Percentiles rank a stretch among this genome's conserved stretches.
Conservation (phyloP, 768 basidiomycete genomes). For the Baorangia bicolor region DNA sequence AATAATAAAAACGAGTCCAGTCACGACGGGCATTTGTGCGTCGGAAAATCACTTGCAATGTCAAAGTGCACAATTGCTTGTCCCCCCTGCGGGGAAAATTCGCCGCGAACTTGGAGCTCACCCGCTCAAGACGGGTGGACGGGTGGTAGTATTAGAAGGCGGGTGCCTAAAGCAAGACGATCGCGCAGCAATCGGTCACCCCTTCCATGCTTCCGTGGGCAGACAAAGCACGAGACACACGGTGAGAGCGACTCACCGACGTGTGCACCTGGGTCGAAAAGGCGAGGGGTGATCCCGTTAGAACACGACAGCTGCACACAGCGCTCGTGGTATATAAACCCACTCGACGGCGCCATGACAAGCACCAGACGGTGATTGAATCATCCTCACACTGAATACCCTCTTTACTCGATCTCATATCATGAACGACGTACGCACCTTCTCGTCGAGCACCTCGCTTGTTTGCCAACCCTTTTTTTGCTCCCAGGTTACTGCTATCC, state of each 20-base stretch:
- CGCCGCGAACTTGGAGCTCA: background rate
- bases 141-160: too few species aligned
- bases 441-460: background rate
- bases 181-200: background rate
- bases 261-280: background rate
- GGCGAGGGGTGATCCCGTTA: too few species aligned
- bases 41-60: background rate
- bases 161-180: background rate
- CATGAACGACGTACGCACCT: background rate
- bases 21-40: too few species aligned
- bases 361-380: background rate
- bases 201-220: background rate
- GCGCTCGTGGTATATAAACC: background rate
- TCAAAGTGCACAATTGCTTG: too few species aligned
- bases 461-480: background rate
- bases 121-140: too few species aligned
- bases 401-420: background rate
- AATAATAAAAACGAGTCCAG: too few species aligned
- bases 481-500: background rate
- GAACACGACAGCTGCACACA: background rate
- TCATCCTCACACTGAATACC: background rate
- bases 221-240: background rate
- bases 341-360: background rate
- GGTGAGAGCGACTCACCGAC: background rate
- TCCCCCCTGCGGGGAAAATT: too few species aligned